Base-by-base conservation (phyloP, 2,329 filamentous ascomycete species). In the Nigrospora oryzae region DNA sequence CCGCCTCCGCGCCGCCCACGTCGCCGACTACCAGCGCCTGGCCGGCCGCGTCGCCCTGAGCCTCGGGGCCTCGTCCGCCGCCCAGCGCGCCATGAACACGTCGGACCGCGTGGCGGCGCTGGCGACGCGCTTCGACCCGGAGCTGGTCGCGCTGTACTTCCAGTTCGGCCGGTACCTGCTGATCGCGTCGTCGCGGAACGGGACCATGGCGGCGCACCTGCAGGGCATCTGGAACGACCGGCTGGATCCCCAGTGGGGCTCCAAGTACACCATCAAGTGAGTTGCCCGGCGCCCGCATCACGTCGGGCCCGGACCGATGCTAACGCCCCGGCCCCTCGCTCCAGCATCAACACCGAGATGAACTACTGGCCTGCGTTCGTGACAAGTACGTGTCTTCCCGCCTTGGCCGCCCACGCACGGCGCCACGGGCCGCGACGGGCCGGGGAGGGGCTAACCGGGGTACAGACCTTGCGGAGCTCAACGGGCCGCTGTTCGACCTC, bases 211-310 rank as follows among this genome's bases (percentile, higher is more conserved):
- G 1, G 64, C 67, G 4, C 71, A 66, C 34, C 58, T 70, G 1
- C 69, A 72, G 46, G 68, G 67, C 2, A 63, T 70, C 35, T 71
- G 66, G 68, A 70, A 68, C 45, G 51, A 62, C 1, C 55, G 61
- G 10, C 65, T 64, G 45, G 52, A 55, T 8, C 66, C 67, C 2
- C 53, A 63, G 6, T 71, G 67, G 67, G 46, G 63, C 3, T 61
- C 59, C 33, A 69, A 68, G 49, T 71, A 63, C 48, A 70, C 67
- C 5, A 61, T 68, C 48, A 70, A 71, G 50, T 68, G 69, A 53
- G 70, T 70, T 43, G n/a, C 48, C 64, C 0, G 56, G 5, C 23
- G 7, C 5, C 23, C 5, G 10, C 5, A 10, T 28, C 5, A 28
- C 10, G 23, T 28, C 23, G 5, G 7, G 23, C 23, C n/a, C n/a